Evolutionary conservation across 768 basidiomycete species (phyloP).

Genomic region (Erythrobasidium yunnanense): DNA sequence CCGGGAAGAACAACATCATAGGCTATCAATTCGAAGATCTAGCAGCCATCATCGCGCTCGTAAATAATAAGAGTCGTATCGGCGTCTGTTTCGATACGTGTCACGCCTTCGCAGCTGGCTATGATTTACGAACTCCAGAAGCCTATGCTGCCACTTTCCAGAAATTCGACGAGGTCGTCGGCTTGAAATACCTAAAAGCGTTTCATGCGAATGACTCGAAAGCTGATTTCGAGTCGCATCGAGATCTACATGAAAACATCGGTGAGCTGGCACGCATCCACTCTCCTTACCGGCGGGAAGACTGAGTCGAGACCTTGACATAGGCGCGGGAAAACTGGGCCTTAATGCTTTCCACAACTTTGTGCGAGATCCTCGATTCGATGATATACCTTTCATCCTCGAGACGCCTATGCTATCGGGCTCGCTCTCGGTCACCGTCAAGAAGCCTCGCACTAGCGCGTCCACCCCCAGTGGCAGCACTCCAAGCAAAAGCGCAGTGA

Average conservation of each 20-base stretch:
- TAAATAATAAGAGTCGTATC: constrained; percentile 62
- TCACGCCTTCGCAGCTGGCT: constrained; percentile 39
- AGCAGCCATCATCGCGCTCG: constrained; percentile 55
- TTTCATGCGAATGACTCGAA: constrained; percentile 84
- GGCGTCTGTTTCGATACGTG: constrained; percentile 82
- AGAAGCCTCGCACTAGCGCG: background rate
- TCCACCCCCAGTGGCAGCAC: background rate
- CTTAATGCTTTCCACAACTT: constrained; percentile 56
- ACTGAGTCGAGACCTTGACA: background rate
- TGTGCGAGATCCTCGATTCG: constrained; percentile 57
- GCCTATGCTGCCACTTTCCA: constrained; percentile 48
- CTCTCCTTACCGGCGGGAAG: background rate
- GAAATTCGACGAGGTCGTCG: constrained; percentile 58
- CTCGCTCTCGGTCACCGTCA: background rate
- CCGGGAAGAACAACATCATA: constrained; percentile 53
- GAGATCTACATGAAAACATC: constrained; percentile 74
- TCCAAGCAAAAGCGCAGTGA: constrained; percentile 45
- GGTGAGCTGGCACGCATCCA: constrained; percentile 52
- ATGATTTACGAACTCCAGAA: constrained; percentile 59
- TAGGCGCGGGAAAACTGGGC: constrained; percentile 56
- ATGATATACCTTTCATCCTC: constrained; percentile 63
- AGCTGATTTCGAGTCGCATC: constrained; percentile 52
- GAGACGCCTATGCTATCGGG: constrained; percentile 59
- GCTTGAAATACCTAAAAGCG: constrained; percentile 61
- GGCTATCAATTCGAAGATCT: constrained; percentile 62